These are phyloP conservation scores for Trametes pubescens DNA, from an alignment of 1,284 basidiomycete genomes.

Conservation along the genomic window DNA sequence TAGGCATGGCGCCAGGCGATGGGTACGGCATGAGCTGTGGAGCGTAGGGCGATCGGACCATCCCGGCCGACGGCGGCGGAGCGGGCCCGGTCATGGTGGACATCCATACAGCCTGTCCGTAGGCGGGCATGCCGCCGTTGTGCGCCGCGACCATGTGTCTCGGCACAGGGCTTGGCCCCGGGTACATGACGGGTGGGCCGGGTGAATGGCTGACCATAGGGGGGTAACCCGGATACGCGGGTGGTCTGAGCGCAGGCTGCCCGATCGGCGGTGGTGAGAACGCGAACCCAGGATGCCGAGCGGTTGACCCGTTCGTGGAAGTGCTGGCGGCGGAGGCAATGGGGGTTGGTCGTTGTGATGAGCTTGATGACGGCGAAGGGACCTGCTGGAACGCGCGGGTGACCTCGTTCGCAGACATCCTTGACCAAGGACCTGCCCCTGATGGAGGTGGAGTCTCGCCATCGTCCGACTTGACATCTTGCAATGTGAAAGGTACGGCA, in stretches of 20 bases:
- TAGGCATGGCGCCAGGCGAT: constrained; percentile 53
- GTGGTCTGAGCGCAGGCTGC: constrained; percentile 50
- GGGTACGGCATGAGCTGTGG: constrained; percentile 70
- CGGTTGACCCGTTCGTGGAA: constrained; percentile 46
- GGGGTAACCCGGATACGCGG: constrained; percentile 65
- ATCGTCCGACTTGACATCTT: constrained; percentile 84
- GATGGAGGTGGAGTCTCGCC: constrained; percentile 80
- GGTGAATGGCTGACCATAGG: constrained; percentile 77
- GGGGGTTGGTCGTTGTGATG: constrained; percentile 53
- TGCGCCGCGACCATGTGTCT: constrained; percentile 56
- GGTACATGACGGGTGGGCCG: constrained; percentile 67
- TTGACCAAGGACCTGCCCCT: constrained; percentile 61
- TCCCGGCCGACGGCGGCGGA: constrained; percentile 57
- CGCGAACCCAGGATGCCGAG: constrained; percentile 47
- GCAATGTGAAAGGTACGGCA: constrained; percentile 75
- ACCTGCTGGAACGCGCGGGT: constrained; percentile 86
- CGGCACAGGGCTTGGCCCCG: constrained; percentile 67
- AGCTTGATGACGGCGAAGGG: constrained; percentile 57
- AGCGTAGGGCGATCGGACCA: constrained; percentile 75
- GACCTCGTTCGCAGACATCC: constrained; percentile 82
- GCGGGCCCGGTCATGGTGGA: constrained; percentile 51
- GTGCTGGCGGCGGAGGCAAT: constrained; percentile 41
- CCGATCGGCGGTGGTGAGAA: constrained; percentile 48
- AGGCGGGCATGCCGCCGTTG: constrained; percentile 66
- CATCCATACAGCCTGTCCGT: constrained; percentile 73